These are phyloP conservation scores for Triticum turgidum DNA, from an alignment of 176 grass and related monocot species.

Conservation along the genomic window DNA sequence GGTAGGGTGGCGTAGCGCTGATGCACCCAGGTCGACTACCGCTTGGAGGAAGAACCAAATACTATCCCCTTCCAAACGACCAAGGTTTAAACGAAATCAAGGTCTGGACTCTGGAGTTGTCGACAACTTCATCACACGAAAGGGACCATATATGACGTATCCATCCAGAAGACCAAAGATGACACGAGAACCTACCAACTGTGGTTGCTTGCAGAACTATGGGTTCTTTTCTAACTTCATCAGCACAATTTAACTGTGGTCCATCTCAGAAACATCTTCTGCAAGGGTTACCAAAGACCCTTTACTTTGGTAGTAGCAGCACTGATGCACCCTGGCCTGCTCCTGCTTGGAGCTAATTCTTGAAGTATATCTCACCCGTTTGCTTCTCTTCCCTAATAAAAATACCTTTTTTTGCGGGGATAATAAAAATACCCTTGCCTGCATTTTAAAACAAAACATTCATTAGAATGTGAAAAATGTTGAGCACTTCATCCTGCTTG, in stretches of 20 bases:
- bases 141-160: no score
- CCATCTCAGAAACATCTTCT: not conserved
- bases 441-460: no score
- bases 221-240: not conserved
- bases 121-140: not conserved
- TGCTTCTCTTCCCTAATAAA: no score
- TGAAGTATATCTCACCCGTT: no score
- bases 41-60: not conserved
- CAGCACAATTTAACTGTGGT: not conserved
- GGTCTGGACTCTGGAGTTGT: fast-evolving
- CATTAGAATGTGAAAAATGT: no score
- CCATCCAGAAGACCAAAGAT: not conserved
- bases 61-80: not conserved
- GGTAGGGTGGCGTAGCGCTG: not conserved
- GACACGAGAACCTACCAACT: not conserved
- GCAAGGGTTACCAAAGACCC: not conserved
- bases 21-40: not conserved
- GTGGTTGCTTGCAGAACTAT: not conserved
- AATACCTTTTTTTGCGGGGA: no score
- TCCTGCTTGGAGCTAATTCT: no score
- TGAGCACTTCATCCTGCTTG: no score
- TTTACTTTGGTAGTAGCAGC: not conserved
- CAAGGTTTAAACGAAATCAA: not conserved
- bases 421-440: no score
- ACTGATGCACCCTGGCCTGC: no score